Percentiles rank a stretch among this genome's conserved stretches.
phyloP scores from a whole-genome alignment of 1,139 yeast genomes.

The Tardiomyces digboiensis region DNA sequence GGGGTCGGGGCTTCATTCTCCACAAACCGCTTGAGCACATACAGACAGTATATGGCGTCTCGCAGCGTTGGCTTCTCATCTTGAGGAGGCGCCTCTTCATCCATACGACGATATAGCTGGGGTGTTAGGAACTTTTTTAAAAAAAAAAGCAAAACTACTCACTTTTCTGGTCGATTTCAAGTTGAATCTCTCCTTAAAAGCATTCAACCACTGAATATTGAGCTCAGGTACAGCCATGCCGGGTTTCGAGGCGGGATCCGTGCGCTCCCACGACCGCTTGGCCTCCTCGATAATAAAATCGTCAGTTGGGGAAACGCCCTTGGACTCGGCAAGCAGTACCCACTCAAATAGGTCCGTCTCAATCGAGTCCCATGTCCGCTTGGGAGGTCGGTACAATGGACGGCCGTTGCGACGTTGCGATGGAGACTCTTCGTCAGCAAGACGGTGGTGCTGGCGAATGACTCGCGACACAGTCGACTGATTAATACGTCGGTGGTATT shows the following conservation, averaged over 20 bases:
- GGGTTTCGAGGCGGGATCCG: neutral
- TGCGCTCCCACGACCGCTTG: neutral
- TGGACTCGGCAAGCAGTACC: constrained; percentile 6
- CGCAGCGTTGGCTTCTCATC: neutral
- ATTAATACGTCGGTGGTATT: neutral
- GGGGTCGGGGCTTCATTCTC: neutral
- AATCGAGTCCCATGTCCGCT: constrained; percentile 1
- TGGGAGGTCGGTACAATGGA: neutral
- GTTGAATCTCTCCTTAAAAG: neutral
- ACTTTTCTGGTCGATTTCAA: neutral
- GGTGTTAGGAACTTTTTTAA: no score
- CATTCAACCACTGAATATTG: neutral
- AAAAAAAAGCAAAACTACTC: no score
- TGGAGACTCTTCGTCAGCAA: neutral
- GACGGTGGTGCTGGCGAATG: neutral
- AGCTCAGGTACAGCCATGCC: neutral
- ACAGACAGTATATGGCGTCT: neutral
- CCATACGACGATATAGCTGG: neutral
- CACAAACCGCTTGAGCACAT: neutral
- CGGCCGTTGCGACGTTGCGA: neutral
- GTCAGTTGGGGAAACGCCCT: neutral
- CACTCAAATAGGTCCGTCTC: constrained; percentile 22
- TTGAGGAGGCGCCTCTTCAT: neutral
- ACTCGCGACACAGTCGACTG: neutral
- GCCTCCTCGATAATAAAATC: neutral